Evolutionary conservation across 2,329 filamentous ascomycete species (phyloP).

Genomic region (Aspergillus amoenus): DNA sequence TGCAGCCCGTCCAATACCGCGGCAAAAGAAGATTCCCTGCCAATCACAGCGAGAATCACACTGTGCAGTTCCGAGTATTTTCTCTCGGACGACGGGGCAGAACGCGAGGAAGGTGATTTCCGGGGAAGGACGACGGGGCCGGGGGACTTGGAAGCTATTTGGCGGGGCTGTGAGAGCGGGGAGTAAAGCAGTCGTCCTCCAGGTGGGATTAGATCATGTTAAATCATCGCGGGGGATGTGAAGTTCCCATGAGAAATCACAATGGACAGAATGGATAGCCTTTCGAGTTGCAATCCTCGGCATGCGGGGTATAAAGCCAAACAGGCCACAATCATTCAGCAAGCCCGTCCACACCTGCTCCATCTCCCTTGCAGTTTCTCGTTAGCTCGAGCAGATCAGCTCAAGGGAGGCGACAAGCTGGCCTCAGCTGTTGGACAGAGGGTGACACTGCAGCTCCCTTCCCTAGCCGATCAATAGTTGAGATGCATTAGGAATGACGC

Average conservation of each 20-base stretch:
- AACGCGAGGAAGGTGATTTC: background rate
- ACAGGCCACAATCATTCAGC: background rate
- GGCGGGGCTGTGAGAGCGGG: background rate
- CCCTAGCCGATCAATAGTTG: slow-evolving; percentile 12
- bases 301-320: slow-evolving; percentile 12
- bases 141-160: background rate
- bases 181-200: background rate
- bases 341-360: background rate
- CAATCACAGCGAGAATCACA: background rate
- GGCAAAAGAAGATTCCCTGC: background rate
- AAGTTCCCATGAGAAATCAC: background rate
- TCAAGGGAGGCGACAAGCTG: slow-evolving; percentile 1
- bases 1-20: background rate
- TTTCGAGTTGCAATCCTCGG: slow-evolving; percentile 4
- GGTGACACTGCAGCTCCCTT: slow-evolving; percentile 11
- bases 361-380: slow-evolving; percentile 12
- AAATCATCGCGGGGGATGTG: slow-evolving; percentile 2
- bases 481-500: slow-evolving; percentile 12
- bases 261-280: slow-evolving; percentile 1
- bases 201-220: background rate
- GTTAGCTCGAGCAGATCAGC: background rate
- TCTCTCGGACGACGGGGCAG: background rate
- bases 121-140: background rate
- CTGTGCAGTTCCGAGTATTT: background rate
- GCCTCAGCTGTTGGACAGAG: slow-evolving; percentile 3